phyloP scores from a whole-genome alignment of 352 stramenopile species.

The Globisporangium acanthophoron region DNA sequence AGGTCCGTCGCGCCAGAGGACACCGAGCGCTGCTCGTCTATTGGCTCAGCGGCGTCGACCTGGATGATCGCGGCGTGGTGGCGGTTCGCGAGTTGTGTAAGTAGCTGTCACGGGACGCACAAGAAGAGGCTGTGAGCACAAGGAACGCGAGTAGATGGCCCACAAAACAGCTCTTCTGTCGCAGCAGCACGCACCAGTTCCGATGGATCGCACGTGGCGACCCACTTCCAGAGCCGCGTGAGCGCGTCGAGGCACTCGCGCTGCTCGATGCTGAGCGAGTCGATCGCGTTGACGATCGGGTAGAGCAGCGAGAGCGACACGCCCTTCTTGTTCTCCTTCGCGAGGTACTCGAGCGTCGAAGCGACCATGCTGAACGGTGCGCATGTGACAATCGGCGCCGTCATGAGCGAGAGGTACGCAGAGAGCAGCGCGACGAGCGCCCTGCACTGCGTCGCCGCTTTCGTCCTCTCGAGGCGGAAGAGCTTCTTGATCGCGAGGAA shows the following conservation, averaged over 20 bases:
- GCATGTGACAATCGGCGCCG: slow-evolving; percentile 47
- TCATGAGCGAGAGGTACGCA: slow-evolving; percentile 34
- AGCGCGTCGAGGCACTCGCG: slow-evolving; percentile 70
- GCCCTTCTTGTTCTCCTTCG: slow-evolving; percentile 16
- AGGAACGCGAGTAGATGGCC: background rate
- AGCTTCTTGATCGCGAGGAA: slow-evolving; percentile 46
- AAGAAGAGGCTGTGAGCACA: background rate
- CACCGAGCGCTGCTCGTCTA: background rate
- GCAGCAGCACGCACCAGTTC: slow-evolving; percentile 25
- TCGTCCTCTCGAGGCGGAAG: slow-evolving; percentile 41
- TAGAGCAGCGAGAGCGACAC: slow-evolving; percentile 46
- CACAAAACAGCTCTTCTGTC: background rate
- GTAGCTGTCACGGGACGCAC: slow-evolving; percentile 18
- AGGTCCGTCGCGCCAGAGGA: slow-evolving; percentile 8
- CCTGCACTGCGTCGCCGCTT: slow-evolving; percentile 25
- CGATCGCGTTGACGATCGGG: slow-evolving; percentile 64
- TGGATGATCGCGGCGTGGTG: slow-evolving; percentile 40
- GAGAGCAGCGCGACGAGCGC: slow-evolving; percentile 38
- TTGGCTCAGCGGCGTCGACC: slow-evolving; percentile 15
- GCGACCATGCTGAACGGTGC: slow-evolving; percentile 40
- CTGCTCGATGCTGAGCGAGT: slow-evolving; percentile 61
- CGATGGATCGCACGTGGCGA: slow-evolving; percentile 28
- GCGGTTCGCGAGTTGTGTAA: slow-evolving; percentile 29
- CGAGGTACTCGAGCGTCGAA: slow-evolving; percentile 65
- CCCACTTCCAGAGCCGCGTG: slow-evolving; percentile 44